Evolutionary conservation across 2,329 filamentous ascomycete species (phyloP), one percentile per base, ranked within the genome.

Genomic region (Purpureocillium takamizusanense): DNA sequence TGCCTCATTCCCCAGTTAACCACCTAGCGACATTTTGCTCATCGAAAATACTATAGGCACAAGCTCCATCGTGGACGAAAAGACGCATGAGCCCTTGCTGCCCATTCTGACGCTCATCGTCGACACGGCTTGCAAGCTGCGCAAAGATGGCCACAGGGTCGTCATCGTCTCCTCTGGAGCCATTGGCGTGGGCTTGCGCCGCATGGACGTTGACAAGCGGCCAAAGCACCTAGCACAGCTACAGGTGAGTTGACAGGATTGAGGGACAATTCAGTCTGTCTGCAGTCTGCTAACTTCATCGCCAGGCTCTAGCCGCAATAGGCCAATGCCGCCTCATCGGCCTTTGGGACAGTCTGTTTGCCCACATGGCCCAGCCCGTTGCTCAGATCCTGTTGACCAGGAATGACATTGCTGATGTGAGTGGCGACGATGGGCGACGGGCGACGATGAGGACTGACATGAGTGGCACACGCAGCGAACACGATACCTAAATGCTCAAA

Each of bases 21-120:
- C n/a, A n/a, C n/a, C n/a, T 17, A 12, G 11, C 21, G 2, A 12
- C 27, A 2, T 34, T 18, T 15, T 15, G 12, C 28, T 30, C 7
- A 30, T 10, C 28, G 7, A 30, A 30, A 32, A 36, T 42, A 43
- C 50, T 42, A 43, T 50, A 98, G 92, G 92, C 52, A 97, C 92
- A 34, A 95, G 88, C 62, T 97, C 92, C n/a, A 97, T 98, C 50
- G 89, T 98, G 47, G 87, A 97, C 64, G 92, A 98, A 60, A 84
- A 81, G 57, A 94, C 86, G 16, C 92, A 95, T 64, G 86, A 95
- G 56, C 92, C 92, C 4, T 76, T 95, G 28, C 74, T 98, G 30
- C 92, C 89, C 4, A 94, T 88, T 50, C 70, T 98, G 40, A 89
- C 85, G 43, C 70, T 90, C 43, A 95, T 98, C 48, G 92, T 97